Percentiles rank a stretch among this genome's conserved stretches.
Evolutionary conservation across 305 asterid species (phyloP).

Genomic region (Caryopteris hybrid): DNA sequence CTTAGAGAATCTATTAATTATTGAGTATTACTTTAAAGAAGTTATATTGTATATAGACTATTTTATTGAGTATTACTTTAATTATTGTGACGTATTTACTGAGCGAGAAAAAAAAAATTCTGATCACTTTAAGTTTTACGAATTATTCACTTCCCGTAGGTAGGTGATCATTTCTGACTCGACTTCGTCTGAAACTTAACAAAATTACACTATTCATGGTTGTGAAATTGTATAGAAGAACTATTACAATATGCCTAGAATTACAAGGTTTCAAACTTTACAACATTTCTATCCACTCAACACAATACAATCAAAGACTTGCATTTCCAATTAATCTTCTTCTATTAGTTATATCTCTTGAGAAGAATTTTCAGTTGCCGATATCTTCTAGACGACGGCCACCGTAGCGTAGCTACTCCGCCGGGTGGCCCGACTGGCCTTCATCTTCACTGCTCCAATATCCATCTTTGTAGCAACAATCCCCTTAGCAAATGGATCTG

Average conservation of each 20-base stretch:
- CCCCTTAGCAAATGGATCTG: constrained; percentile 16
- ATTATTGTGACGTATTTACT: no score
- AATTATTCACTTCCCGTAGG: no score
- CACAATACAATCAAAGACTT: constrained; percentile 2
- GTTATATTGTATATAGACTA: no score
- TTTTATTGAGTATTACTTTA: no score
- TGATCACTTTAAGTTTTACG: no score
- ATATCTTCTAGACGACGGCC: constrained; percentile 34
- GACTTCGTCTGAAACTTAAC: not conserved
- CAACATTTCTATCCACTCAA: not conserved
- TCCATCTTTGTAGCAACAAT: constrained; percentile 29
- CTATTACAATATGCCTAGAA: constrained; percentile 3
- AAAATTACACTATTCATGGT: not conserved
- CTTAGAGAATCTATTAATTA: no score
- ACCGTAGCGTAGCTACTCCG: constrained; percentile 44
- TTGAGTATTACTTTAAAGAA: no score
- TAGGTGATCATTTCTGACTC: no score
- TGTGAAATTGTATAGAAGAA: not conserved
- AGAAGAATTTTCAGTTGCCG: not conserved
- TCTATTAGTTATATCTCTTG: not conserved
- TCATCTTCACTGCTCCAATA: constrained; percentile 33
- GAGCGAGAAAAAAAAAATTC: no score
- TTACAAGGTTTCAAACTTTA: constrained; percentile 8
- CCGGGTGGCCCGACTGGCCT: constrained; percentile 22
- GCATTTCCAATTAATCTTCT: not conserved